Evolutionary conservation across 345 rosid species (phyloP), one percentile per base, ranked within the genome.

Genomic region (Pseudoturritis turrita): DNA sequence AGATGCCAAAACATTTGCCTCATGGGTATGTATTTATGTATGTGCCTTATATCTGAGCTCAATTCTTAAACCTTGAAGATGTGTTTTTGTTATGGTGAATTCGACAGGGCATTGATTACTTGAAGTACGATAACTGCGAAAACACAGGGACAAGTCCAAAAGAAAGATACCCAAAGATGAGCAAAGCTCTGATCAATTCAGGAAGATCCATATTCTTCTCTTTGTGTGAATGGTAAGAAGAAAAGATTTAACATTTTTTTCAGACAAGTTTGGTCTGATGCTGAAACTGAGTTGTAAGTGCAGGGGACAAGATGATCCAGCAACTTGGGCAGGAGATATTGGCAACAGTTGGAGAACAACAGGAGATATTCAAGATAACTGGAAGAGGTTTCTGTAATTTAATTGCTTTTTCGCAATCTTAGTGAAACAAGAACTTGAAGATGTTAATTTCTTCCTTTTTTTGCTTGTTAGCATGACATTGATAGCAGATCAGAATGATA

Each of bases 311-410:
- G 72, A 86, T 80, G 95, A 94, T 72, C 97, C 98, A 12, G 98
- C 97, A 73, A 77, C 83, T 25, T 91, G 97, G 98, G 98, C 96
- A 22, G 79, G 76, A 45, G 67, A 12, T 15, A 78, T 94, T 22
- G 97, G 98, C 72, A 94, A 94, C 77, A 94, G 98, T 78, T 94
- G 98, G 96, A 88, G 97, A 79, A 94, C 97, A 46, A 89, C 98
- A 18, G 81, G 79, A 39, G 95, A 89, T 71, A 94, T 94, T 59
- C 7, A 68, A 55, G 96, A 94, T 78, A 69, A 73, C 0, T 94
- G 96, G 97, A 78, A 77, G 6, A 88, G 91, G 97, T 94, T 18
- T 53, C 18, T 75, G 0, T 60, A 31, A 19, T 29, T 65, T 15
- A 2, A 47, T 33, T n/a, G 50, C 21, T 2, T 62, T 18, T 51